phyloP scores from a whole-genome alignment of 495 filamentous ascomycete genomes.

The Barbatosphaeria neglecta region DNA sequence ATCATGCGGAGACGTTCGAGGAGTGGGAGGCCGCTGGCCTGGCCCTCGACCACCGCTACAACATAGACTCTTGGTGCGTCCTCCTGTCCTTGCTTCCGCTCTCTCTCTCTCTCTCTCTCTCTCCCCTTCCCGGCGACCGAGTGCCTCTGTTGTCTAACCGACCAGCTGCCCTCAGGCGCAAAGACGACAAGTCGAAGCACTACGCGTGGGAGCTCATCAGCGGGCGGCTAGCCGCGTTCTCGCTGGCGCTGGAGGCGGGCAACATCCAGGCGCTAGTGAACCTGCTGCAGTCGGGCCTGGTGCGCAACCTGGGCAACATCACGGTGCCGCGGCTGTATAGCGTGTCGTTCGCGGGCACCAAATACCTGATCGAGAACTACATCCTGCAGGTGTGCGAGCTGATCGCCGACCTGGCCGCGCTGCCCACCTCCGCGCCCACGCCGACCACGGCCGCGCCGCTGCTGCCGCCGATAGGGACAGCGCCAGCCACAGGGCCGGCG shows the following conservation, averaged over 20 bases:
- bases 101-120: constrained; percentile 3
- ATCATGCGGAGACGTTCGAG: constrained; percentile 56
- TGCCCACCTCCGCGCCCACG: constrained; percentile 45
- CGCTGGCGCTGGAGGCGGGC: constrained; percentile 60
- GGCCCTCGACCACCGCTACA: constrained; percentile 65
- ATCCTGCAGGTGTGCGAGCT: constrained; percentile 72
- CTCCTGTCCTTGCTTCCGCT: background rate
- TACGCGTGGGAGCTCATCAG: constrained; percentile 87
- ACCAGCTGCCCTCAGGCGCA: constrained; percentile 52
- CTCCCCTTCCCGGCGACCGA: too few species aligned
- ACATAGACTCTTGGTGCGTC: constrained; percentile 67
- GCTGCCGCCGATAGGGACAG: too few species aligned
- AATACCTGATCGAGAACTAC: constrained; percentile 84
- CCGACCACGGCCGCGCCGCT: constrained; percentile 8
- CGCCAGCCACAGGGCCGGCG: too few species aligned
- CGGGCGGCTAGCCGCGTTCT: constrained; percentile 59
- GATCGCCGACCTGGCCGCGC: constrained; percentile 61
- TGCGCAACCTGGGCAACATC: constrained; percentile 88
- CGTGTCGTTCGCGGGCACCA: constrained; percentile 77
- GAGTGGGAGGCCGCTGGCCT: constrained; percentile 76
- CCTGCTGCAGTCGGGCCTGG: constrained; percentile 72
- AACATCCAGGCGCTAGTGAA: constrained; percentile 67
- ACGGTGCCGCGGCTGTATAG: constrained; percentile 75
- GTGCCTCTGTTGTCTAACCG: too few species aligned
- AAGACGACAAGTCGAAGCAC: constrained; percentile 66